phyloP scores from a whole-genome alignment of 345 rosid species.

The Dimocarpus longan region DNA sequence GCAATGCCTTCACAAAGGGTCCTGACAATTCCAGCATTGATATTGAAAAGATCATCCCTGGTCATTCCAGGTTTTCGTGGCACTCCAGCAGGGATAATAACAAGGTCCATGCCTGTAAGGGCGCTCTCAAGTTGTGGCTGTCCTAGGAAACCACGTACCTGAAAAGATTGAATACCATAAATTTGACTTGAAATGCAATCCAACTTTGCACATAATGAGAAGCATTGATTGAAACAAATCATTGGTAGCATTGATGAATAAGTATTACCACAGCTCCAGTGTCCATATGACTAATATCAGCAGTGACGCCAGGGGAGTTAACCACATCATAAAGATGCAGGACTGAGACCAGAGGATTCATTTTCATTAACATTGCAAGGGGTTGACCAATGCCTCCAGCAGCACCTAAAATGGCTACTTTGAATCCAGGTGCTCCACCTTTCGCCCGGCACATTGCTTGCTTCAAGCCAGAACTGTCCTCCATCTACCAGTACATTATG shows the following conservation, averaged over 20 bases:
- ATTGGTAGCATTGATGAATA: not conserved
- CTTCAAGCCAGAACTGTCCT: slow-evolving; percentile 42
- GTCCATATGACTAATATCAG: slow-evolving; percentile 89
- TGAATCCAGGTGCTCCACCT: slow-evolving; percentile 78
- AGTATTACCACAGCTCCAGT: slow-evolving; percentile 79
- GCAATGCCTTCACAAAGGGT: slow-evolving; percentile 79
- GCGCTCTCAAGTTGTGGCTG: slow-evolving; percentile 76
- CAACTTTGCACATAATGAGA: not conserved
- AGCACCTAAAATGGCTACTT: slow-evolving; percentile 79
- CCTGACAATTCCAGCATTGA: slow-evolving; percentile 88
- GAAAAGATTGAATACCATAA: not conserved
- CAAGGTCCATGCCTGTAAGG: slow-evolving; percentile 79
- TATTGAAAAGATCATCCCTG: slow-evolving; percentile 83
- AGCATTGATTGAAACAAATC: not conserved
- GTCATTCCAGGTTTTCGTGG: slow-evolving; percentile 96
- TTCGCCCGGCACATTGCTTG: slow-evolving; percentile 62
- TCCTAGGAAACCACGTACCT: slow-evolving; percentile 91
- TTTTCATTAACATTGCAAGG: slow-evolving; percentile 67
- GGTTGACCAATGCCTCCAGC: slow-evolving; percentile 86
- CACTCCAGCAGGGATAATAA: slow-evolving; percentile 84
- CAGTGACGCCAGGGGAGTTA: slow-evolving; percentile 83
- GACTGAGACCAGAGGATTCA: slow-evolving; percentile 80
- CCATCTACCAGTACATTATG: slow-evolving; percentile 39
- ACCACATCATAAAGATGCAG: slow-evolving; percentile 87
- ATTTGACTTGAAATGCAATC: slow-evolving; percentile 2